Evolutionary conservation across 2,329 filamentous ascomycete genomes (phyloP).

Genomic region (Aspergillus ustus): DNA sequence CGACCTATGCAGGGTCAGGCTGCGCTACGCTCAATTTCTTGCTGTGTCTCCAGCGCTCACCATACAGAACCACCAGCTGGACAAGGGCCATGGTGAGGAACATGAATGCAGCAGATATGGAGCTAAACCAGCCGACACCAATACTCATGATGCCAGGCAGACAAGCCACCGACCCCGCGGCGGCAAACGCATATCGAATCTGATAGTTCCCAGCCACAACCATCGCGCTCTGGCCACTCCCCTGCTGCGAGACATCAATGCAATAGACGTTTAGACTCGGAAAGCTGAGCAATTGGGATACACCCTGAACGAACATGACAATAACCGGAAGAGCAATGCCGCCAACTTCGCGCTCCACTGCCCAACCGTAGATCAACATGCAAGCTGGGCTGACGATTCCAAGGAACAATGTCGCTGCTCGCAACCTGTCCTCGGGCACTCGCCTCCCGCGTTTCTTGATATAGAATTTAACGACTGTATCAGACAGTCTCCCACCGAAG

Average conservation of each 20-base stretch:
- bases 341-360: conserved; percentile 58
- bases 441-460: conserved; percentile 64
- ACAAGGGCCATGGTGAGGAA: too few species aligned
- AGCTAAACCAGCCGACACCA: conserved; percentile 81
- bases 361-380: conserved; percentile 73
- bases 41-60: too few species aligned
- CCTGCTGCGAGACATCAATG: conserved; percentile 78
- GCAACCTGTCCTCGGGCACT: conserved; percentile 70
- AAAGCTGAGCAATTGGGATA: conserved; percentile 76
- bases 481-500: conserved; percentile 71
- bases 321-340: conserved; percentile 67
- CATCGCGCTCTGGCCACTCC: conserved; percentile 61
- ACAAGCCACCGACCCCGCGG: conserved; percentile 70
- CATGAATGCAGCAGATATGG: conserved; percentile 58
- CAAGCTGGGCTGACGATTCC: conserved; percentile 63
- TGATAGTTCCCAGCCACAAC: conserved; percentile 83
- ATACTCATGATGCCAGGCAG: conserved; percentile 73
- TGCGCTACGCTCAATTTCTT: too few species aligned
- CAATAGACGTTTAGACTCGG: conserved; percentile 79
- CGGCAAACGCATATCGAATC: conserved; percentile 75
- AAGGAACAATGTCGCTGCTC: conserved; percentile 62
- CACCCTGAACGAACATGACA: conserved; percentile 73
- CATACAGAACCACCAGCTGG: too few species aligned
- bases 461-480: conserved; percentile 67
- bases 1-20: too few species aligned